Conservation (phyloP, 2,329 filamentous ascomycete genomes). For the Claviceps capensis region DNA sequence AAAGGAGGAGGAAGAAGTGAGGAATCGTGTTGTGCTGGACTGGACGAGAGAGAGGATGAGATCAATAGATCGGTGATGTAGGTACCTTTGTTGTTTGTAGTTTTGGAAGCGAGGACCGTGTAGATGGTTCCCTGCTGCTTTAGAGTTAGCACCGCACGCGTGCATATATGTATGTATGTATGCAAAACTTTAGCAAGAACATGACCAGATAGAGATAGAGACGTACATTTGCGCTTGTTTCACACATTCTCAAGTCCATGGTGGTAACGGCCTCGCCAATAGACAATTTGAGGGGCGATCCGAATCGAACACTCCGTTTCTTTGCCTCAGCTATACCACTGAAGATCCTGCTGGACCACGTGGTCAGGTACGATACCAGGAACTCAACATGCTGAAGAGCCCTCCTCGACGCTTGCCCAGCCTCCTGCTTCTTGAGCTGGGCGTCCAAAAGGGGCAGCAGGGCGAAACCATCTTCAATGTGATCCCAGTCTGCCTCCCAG, state of each 20-base stretch:
- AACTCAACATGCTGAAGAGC: slow-evolving; percentile 49
- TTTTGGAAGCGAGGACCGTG: slow-evolving; percentile 28
- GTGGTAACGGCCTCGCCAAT: slow-evolving; percentile 31
- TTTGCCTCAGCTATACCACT: slow-evolving; percentile 56
- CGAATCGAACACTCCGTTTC: slow-evolving; percentile 54
- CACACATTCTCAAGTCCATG: slow-evolving; percentile 45
- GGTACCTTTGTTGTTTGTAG: slow-evolving; percentile 23
- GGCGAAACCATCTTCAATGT: slow-evolving; percentile 29
- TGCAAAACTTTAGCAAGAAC: neutral
- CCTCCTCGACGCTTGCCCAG: slow-evolving; percentile 31
- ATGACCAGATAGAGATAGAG: too few relatives aligned
- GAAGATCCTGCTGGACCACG: slow-evolving; percentile 49
- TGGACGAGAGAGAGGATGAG: neutral
- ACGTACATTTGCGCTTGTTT: slow-evolving; percentile 19
- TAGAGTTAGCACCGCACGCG: neutral
- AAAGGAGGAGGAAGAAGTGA: neutral
- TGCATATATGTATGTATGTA: neutral
- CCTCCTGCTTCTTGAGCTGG: slow-evolving; percentile 33
- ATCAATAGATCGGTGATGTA: neutral
- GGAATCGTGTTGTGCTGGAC: neutral
- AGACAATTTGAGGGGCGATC: slow-evolving; percentile 34
- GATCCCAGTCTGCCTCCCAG: slow-evolving; percentile 31
- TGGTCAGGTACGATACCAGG: slow-evolving; percentile 43
- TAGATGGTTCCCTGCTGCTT: slow-evolving; percentile 23
- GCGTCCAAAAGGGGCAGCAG: slow-evolving; percentile 35